Conservation (phyloP, 2,329 filamentous ascomycete species). For the Diaporthe citrichinensis region DNA sequence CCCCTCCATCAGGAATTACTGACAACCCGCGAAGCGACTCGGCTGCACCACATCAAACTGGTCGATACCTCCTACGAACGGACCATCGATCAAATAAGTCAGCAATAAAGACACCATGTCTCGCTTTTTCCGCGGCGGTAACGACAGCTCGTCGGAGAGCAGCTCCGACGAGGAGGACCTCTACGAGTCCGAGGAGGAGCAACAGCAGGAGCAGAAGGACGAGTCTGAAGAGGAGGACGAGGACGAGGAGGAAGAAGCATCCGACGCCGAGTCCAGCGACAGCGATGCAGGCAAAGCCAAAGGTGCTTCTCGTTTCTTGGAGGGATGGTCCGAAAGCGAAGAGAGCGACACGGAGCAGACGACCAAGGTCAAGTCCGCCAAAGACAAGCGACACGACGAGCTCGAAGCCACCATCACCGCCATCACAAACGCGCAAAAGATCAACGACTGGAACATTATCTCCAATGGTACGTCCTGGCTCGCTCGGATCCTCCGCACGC, state of each 20-base stretch:
- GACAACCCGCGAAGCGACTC: constrained; percentile 39
- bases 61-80: constrained; percentile 29
- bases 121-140: constrained; percentile 94
- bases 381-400: constrained; percentile 97
- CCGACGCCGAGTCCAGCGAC: constrained; percentile 63
- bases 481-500: background rate
- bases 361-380: constrained; percentile 94
- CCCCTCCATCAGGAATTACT: constrained; percentile 30
- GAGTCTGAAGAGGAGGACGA: constrained; percentile 67
- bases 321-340: constrained; percentile 78
- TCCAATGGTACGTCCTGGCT: constrained; percentile 78
- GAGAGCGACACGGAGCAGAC: constrained; percentile 89
- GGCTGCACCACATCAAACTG: constrained; percentile 34
- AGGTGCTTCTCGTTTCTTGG: constrained; percentile 88
- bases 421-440: constrained; percentile 98
- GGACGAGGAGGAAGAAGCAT: constrained; percentile 67
- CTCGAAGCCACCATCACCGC: constrained; percentile 89
- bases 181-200: constrained; percentile 81
- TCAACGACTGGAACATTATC: constrained; percentile 96
- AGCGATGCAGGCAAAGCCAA: constrained; percentile 76
- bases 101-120: constrained; percentile 75
- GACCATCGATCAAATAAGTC: constrained; percentile 30
- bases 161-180: constrained; percentile 97
- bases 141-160: constrained; percentile 95
- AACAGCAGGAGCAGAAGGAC: constrained; percentile 68